These are phyloP conservation scores for Aspergillus costaricaensis DNA, from an alignment of 2,329 filamentous ascomycete genomes.

Conservation along the genomic window DNA sequence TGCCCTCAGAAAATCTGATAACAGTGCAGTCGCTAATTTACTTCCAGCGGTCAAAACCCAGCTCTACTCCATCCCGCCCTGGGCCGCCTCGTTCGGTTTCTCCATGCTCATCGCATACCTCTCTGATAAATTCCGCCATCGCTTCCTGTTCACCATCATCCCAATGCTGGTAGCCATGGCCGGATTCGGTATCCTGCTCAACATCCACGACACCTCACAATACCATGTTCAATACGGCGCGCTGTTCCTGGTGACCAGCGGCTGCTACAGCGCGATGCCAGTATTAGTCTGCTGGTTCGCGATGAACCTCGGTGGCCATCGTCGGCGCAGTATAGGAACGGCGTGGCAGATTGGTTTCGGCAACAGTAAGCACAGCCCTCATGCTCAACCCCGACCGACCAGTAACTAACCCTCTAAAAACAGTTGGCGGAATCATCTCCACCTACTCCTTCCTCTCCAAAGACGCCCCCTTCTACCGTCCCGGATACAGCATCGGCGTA, in stretches of 20 bases:
- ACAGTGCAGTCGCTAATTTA: background rate
- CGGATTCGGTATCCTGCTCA: constrained; percentile 74
- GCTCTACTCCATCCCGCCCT: constrained; percentile 56
- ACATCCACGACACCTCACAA: constrained; percentile 64
- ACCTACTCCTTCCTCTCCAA: constrained; percentile 22
- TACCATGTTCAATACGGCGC: constrained; percentile 70
- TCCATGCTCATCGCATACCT: constrained; percentile 71
- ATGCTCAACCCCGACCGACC: background rate
- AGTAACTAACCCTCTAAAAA: background rate
- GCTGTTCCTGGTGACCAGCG: constrained; percentile 77
- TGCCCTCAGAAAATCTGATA: background rate
- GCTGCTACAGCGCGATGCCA: constrained; percentile 81
- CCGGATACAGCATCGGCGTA: constrained; percentile 20
- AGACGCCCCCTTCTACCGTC: constrained; percentile 20
- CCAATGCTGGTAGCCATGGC: constrained; percentile 68
- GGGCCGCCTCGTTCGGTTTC: constrained; percentile 74
- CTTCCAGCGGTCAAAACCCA: constrained; percentile 50
- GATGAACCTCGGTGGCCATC: constrained; percentile 75
- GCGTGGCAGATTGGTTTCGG: constrained; percentile 79
- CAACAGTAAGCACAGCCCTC: constrained; percentile 9
- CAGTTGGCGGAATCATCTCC: constrained; percentile 21
- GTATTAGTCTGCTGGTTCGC: constrained; percentile 81
- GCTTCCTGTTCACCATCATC: constrained; percentile 70
- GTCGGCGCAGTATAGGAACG: constrained; percentile 67
- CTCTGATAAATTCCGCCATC: constrained; percentile 73